phyloP scores from a whole-genome alignment of 1,284 basidiomycete genomes.

The Hemileia vastatrix region DNA sequence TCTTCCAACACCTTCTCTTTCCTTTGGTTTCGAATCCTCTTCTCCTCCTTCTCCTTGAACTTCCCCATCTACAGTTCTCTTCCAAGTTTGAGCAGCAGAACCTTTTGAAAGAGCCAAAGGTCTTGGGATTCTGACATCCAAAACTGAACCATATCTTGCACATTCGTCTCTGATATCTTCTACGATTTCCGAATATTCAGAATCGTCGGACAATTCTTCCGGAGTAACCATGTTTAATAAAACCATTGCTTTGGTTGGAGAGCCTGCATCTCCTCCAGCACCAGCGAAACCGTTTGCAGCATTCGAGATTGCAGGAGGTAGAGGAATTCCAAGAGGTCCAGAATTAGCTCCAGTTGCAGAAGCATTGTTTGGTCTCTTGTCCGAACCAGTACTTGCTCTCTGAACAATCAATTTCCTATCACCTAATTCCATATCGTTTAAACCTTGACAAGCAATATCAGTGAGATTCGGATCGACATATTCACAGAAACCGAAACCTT shows the following conservation, averaged over 20 bases:
- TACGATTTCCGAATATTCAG: conserved; percentile 41
- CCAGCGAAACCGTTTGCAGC: neutral
- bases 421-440: conserved; percentile 42
- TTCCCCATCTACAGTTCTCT: conserved; percentile 25
- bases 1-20: conserved; percentile 80
- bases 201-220: conserved; percentile 40
- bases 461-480: conserved; percentile 39
- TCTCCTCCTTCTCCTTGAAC: too few relatives aligned
- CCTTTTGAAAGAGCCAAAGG: conserved; percentile 35
- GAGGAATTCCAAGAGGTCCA: conserved; percentile 1
- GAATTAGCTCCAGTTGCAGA: conserved; percentile 4
- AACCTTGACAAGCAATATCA: conserved; percentile 39
- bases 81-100: conserved; percentile 37
- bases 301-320: neutral
- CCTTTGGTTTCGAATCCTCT: conserved; percentile 53
- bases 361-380: conserved; percentile 3
- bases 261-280: conserved; percentile 20
- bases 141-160: conserved; percentile 36
- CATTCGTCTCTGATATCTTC: conserved; percentile 43
- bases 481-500: conserved; percentile 42
- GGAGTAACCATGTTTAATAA: conserved; percentile 45
- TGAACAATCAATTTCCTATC: conserved; percentile 40
- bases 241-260: conserved; percentile 39
- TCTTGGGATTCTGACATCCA: conserved; percentile 39
- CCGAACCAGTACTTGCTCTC: conserved; percentile 31